Evolutionary conservation across 306 rosid genomes (phyloP), one percentile per base, ranked within the genome.

Genomic region (Corylus avellana): DNA sequence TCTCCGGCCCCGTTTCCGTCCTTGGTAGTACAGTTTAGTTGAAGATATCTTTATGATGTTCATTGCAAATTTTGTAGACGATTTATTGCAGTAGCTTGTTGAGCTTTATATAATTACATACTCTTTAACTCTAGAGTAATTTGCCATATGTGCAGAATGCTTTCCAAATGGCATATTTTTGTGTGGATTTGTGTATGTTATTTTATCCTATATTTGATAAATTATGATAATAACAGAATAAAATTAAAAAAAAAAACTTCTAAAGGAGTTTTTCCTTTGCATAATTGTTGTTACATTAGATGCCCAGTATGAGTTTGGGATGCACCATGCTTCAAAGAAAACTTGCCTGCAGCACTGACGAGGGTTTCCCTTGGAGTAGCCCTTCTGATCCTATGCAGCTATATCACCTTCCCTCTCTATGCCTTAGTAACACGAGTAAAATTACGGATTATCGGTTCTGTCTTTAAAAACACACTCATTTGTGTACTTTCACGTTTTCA

Each of bases 401-500:
- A 91, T 83, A 85, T 83, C 14, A 91, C 93, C 22, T 89, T 91
- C 77, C 96, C 93, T 49, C 88, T 91, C 9, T 89, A 88, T 75
- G 84, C 92, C 48, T 64, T 91, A 4, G 87, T 89, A 7, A 91
- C 93, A 81, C 96, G 56, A 79, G 77, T 67, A 22, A 22, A 22
- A 22, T 22, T 22, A 22, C 25, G 25, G 25, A 22, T 22, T 22
- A 22, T 22, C 25, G 35, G 35, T 32, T 32, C 35, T 32, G 35
- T 3, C 35, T 32, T 32, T 32, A 32, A 32, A 32, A 42, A 6
- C 8, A 6, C 46, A 42, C 46, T 0, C 46, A 42, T 8, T 42
- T 42, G 46, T 8, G 6, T 42, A 8, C 46, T 42, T 42, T 42
- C 7, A 42, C 1, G 8, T 42, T 42, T 42, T 42, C 1, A 42